Evolutionary conservation across 139 green algal genomes (phyloP).

Genomic region (Coelastrella sp.): DNA sequence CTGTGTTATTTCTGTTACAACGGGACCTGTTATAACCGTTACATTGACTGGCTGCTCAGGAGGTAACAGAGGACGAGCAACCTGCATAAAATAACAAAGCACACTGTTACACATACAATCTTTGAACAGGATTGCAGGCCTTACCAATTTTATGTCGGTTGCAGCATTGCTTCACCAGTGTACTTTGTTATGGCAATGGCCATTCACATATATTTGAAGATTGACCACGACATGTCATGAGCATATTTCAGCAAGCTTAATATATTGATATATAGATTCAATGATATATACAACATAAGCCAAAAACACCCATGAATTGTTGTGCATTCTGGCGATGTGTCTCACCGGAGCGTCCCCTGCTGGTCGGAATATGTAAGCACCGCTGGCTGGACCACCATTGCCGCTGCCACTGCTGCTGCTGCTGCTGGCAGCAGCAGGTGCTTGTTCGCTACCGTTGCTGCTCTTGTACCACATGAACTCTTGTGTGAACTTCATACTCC

Average conservation of each 20-base stretch:
- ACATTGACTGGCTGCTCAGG: background rate
- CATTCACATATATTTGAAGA: no score
- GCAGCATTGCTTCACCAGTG: no score
- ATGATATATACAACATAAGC: no score
- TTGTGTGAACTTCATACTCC: slow-evolving; percentile 17
- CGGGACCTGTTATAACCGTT: slow-evolving; percentile 57
- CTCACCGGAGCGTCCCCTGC: background rate
- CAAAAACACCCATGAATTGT: no score
- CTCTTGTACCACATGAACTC: slow-evolving; percentile 41
- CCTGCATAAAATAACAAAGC: background rate
- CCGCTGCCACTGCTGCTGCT: slow-evolving; percentile 16
- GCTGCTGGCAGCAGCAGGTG: background rate
- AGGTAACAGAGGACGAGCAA: background rate
- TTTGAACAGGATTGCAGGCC: no score
- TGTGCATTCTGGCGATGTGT: no score
- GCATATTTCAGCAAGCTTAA: no score
- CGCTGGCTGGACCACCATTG: slow-evolving; percentile 46
- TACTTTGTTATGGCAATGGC: no score
- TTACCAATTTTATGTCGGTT: no score
- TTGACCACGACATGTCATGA: no score
- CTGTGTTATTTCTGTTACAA: slow-evolving; percentile 73
- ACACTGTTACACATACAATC: background rate
- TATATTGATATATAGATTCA: no score
- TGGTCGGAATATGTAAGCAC: slow-evolving; percentile 79
- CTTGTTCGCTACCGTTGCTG: slow-evolving; percentile 14